Evolutionary conservation across 306 rosid species (phyloP).

Genomic region (Cicer pinnatifidum): DNA sequence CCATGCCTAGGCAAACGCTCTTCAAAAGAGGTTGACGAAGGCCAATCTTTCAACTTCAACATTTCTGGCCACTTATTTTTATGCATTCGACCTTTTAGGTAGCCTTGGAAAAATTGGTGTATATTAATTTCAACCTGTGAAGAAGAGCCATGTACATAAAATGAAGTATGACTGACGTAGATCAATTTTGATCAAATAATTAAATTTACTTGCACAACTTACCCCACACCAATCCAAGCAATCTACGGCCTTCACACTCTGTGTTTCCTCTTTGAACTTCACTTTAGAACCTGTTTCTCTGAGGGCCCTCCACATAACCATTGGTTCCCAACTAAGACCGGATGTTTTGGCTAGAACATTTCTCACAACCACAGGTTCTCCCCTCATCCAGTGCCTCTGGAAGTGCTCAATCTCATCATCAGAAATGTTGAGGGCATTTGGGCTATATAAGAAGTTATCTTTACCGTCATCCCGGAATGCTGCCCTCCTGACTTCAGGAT

Average conservation of each 20-base stretch:
- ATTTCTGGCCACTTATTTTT: constrained; percentile 55
- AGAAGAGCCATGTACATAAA: constrained; percentile 31
- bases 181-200: constrained; percentile 25
- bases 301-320: constrained; percentile 59
- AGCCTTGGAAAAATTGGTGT: constrained; percentile 62
- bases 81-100: constrained; percentile 56
- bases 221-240: constrained; percentile 66
- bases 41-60: constrained; percentile 67
- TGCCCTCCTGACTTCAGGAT: constrained; percentile 44
- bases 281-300: constrained; percentile 53
- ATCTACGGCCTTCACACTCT: constrained; percentile 54
- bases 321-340: constrained; percentile 58
- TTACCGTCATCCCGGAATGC: constrained; percentile 44
- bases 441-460: constrained; percentile 49
- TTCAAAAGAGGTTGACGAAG: constrained; percentile 61
- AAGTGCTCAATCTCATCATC: constrained; percentile 53
- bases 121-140: constrained; percentile 59
- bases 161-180: constrained; percentile 14
- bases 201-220: constrained; percentile 19
- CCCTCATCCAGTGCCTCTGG: constrained; percentile 56
- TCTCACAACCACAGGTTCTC: constrained; percentile 55
- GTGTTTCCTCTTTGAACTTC: constrained; percentile 49
- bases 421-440: constrained; percentile 44
- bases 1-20: constrained; percentile 65
- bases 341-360: constrained; percentile 51